Base-by-base conservation (phyloP, 805 yeast species). In the Candida railenensis region DNA sequence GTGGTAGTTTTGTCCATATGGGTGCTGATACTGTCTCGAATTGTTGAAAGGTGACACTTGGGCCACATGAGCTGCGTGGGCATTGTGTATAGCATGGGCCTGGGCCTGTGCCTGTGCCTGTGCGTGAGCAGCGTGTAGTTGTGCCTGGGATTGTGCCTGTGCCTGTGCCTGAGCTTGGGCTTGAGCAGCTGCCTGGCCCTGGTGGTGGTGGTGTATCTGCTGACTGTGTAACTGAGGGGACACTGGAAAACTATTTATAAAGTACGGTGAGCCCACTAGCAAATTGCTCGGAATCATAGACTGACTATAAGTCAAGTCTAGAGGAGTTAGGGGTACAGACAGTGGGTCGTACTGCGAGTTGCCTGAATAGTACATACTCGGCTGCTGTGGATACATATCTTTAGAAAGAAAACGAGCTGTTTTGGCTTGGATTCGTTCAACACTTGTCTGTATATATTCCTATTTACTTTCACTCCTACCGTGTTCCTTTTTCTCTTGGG, bases 221-320 rank as follows among this genome's bases (percentile, higher is more conserved):
- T 48, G 50, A 45, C 22, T 54, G 44, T 22, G 47, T 41, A 45
- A 46, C 43, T 36, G 39, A 4, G 47, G 54, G 11, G 73, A 36
- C 73, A 63, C 45, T 74, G 78, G 8, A 79, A 65, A 55, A 9
- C 34, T 14, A 18, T 40, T 40, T 19, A 40, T 32, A 28, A 40
- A 22, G 36, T 76, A 83, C 0, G 89, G 89, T 2, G 88, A 82
- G 3, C 80, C 74, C 48, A 80, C 67, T 42, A 84, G 63, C 43
- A 84, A 62, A 54, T 82, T 85, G 15, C 83, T 67, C 1, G 90
- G 90, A 16, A 84, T 64, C 71, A 83, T 72, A 12, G 83, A 76
- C 3, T 80, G 76, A 7, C 85, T 82, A 54, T 82, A 83, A 3
- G 76, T 65, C 47, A 77, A 60, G 56, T 83, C 88, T 54, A 82